These are phyloP conservation scores for Polyplosphaeria fusca DNA, from an alignment of 495 filamentous ascomycete species.

Conservation along the genomic window DNA sequence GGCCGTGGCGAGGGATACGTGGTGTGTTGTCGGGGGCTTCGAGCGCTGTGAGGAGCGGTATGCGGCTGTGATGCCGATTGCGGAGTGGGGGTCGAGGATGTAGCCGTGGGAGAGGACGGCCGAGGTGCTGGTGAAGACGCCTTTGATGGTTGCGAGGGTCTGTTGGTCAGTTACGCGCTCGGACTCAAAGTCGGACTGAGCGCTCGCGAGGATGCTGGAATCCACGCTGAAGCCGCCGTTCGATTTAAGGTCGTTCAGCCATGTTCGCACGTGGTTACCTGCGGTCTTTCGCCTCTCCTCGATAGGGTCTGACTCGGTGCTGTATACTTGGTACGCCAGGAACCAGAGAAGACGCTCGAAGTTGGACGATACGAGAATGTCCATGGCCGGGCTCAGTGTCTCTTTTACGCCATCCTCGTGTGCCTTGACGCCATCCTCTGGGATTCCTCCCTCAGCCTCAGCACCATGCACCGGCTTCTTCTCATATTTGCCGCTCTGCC, in stretches of 20 bases:
- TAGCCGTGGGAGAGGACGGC: conserved; percentile 50
- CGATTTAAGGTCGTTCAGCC: conserved; percentile 73
- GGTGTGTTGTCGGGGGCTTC: conserved; percentile 45
- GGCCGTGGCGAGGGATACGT: conserved; percentile 83
- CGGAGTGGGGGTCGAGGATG: conserved; percentile 87
- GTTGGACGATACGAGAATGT: conserved; percentile 91
- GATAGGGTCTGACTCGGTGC: conserved; percentile 25
- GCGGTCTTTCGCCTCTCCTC: conserved; percentile 46
- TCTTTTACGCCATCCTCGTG: conserved; percentile 73
- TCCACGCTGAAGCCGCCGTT: conserved; percentile 78
- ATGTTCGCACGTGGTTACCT: conserved; percentile 62
- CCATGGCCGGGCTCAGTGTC: conserved; percentile 90
- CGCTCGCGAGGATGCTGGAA: conserved; percentile 60
- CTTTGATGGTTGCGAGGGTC: conserved; percentile 70
- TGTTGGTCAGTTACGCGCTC: conserved; percentile 78
- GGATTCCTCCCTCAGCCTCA: conserved; percentile 55
- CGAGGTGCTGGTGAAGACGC: conserved; percentile 51
- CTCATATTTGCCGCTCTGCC: conserved; percentile 76
- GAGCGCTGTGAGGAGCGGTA: conserved; percentile 59
- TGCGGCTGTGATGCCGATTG: conserved; percentile 75
- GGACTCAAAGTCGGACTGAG: conserved; percentile 67
- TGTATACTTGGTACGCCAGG: conserved; percentile 64
- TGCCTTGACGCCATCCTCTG: conserved; percentile 61
- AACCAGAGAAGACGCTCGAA: conserved; percentile 98
- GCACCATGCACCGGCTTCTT: conserved; percentile 61